Conservation (phyloP, 1,139 yeast species). For the Taphrina betulina region DNA sequence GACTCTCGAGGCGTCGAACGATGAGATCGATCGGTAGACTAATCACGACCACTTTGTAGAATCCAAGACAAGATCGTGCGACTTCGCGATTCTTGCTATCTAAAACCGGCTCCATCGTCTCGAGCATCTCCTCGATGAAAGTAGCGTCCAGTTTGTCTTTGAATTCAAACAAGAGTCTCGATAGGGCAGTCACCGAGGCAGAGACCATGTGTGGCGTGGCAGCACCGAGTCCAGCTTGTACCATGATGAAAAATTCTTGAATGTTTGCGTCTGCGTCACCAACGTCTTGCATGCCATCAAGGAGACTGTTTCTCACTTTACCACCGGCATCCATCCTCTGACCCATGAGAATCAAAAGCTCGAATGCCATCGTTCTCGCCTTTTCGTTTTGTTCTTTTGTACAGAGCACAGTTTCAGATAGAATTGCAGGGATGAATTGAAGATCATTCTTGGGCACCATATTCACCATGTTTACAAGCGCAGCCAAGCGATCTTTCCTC, state of each 20-base stretch:
- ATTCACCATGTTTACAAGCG: slow-evolving; percentile 57
- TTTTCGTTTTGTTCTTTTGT: slow-evolving; percentile 94
- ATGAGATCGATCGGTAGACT: slow-evolving; percentile 80
- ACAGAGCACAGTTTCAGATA: slow-evolving; percentile 84
- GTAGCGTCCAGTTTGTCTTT: slow-evolving; percentile 47
- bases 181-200: slow-evolving; percentile 87
- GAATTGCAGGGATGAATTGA: slow-evolving; percentile 72
- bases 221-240: slow-evolving; percentile 94
- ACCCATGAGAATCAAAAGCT: slow-evolving; percentile 77
- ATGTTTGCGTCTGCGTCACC: slow-evolving; percentile 67
- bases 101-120: slow-evolving; percentile 86
- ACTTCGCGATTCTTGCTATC: slow-evolving; percentile 90
- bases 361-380: slow-evolving; percentile 79
- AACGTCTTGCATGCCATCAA: slow-evolving; percentile 54
- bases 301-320: slow-evolving; percentile 57
- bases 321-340: slow-evolving; percentile 73
- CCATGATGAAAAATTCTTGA: slow-evolving; percentile 84
- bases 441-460: slow-evolving; percentile 52
- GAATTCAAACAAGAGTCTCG: slow-evolving; percentile 85
- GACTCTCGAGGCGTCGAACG: slow-evolving; percentile 61
- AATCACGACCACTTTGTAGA: slow-evolving; percentile 84
- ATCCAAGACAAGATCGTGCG: slow-evolving; percentile 90
- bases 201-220: slow-evolving; percentile 93
- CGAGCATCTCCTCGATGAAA: slow-evolving; percentile 65
- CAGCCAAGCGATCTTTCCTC: slow-evolving; percentile 55